Conservation (phyloP, 2,329 filamentous ascomycete species). For the Neofusicoccum cordaticola region DNA sequence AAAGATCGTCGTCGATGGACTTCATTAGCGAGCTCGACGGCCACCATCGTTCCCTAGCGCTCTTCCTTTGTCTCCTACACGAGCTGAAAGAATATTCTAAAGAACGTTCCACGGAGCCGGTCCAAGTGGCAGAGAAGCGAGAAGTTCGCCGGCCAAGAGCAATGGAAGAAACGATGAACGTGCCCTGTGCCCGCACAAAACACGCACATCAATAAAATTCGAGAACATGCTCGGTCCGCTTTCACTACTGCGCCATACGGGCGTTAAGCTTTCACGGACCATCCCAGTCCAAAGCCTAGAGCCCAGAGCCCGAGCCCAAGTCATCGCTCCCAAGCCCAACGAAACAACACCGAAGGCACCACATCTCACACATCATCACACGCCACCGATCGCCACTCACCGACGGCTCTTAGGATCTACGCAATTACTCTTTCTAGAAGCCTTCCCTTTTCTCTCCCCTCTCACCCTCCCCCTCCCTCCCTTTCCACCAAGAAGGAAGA, state of each 20-base stretch:
- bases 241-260: neutral
- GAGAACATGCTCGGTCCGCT: neutral
- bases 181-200: neutral
- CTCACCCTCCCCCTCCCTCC: neutral
- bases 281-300: neutral
- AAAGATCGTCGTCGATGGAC: neutral
- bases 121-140: neutral
- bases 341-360: no score
- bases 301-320: neutral
- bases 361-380: neutral
- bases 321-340: neutral
- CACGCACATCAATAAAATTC: neutral
- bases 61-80: neutral
- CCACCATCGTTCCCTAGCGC: neutral
- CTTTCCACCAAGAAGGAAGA: neutral
- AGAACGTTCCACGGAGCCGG: neutral
- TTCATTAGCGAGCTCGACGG: neutral
- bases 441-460: neutral
- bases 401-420: neutral
- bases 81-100: constrained; percentile 8
- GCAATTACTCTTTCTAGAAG: neutral
- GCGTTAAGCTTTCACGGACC: constrained; percentile 3
- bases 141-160: neutral
- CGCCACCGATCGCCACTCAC: neutral
- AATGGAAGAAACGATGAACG: neutral